Base-by-base conservation (phyloP, 192 early-diverging fungal genomes). In the Obelidium mucronatum region DNA sequence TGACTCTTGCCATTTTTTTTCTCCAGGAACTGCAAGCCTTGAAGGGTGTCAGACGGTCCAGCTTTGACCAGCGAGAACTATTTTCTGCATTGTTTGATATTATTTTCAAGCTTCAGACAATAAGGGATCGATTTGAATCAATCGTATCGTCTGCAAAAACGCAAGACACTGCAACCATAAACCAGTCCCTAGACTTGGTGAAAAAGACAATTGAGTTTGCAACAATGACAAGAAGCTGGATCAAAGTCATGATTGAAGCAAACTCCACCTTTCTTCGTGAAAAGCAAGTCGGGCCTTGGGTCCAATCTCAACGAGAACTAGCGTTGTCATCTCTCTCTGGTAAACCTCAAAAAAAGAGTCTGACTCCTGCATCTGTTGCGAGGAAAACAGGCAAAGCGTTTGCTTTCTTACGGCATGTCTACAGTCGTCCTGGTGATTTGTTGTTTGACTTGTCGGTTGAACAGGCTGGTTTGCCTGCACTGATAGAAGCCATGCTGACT, bases 391-490 rank as follows among this genome's bases (percentile, higher is more conserved):
- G 66, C 31, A 42, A 30, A 26, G 24, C 22, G n/a, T 48, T 67
- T 33, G 33, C 5, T 15, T 67, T 67, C 51, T 39, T 67, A 30
- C 39, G 66, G 17, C 15, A 36, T 11, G 30, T 31, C 22, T 67
- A 51, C 31, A 35, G 40, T 6, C 37, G 30, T 4, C 40, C 66
- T 1, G 66, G 26, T 8, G 66, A 67, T n/a, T n/a, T 31, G 1
- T n/a, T 67, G 42, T 67, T 67, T 26, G 66, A 67, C 31, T 30
- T 67, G 26, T 67, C 66, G 26, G 19, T 67, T 39, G 66, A 42
- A 6, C 66, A 44, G 31, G 30, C 30, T 15, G 30, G 8, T 5
- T 30, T 67, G 66, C 30, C 42, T 17, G 24, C 42, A 1, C 33
- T 67, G 15, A 26, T 67, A 11, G 30, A 36, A 26, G 51, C 17